phyloP scores from a whole-genome alignment of 768 basidiomycete genomes.

The Suillus americanus region DNA sequence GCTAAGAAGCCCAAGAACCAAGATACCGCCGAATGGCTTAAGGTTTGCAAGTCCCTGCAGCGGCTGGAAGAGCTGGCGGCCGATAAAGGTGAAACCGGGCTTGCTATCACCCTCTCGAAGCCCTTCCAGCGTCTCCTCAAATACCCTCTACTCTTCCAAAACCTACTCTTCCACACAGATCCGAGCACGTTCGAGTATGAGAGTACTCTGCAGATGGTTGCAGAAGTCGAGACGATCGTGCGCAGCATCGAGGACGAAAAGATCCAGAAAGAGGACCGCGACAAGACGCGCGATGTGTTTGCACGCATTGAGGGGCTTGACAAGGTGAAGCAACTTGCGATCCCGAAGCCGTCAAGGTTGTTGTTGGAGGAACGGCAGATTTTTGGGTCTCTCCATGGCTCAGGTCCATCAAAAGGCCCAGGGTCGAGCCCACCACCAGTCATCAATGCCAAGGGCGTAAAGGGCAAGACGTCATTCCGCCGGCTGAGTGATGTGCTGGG shows the following conservation, averaged over 20 bases:
- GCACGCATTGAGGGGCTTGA: slow-evolving; percentile 96
- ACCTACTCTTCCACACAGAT: slow-evolving; percentile 94
- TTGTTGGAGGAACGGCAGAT: slow-evolving; percentile 79
- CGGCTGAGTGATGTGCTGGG: slow-evolving; percentile 88
- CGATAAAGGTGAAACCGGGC: slow-evolving; percentile 89
- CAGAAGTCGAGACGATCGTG: slow-evolving; percentile 95
- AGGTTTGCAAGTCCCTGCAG: slow-evolving; percentile 71
- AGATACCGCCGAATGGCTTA: slow-evolving; percentile 75
- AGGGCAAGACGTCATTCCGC: slow-evolving; percentile 85
- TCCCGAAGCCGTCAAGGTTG: slow-evolving; percentile 86
- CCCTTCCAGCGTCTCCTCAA: slow-evolving; percentile 97
- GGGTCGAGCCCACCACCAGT: slow-evolving; percentile 37
- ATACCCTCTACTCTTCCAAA: slow-evolving; percentile 97
- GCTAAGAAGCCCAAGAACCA: slow-evolving; percentile 83
- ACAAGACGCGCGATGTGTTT: slow-evolving; percentile 92
- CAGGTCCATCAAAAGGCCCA: slow-evolving; percentile 24
- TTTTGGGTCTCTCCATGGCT: slow-evolving; percentile 20
- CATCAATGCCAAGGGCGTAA: slow-evolving; percentile 53
- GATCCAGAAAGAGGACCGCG: slow-evolving; percentile 92
- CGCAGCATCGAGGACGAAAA: slow-evolving; percentile 98
- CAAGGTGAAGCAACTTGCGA: slow-evolving; percentile 87
- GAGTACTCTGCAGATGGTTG: slow-evolving; percentile 92
- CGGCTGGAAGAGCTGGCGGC: slow-evolving; percentile 77
- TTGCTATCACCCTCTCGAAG: slow-evolving; percentile 94
- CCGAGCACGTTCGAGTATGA: slow-evolving; percentile 98